These are phyloP conservation scores for Sequoia sempervirens DNA, from an alignment of 75 land plant species.

Conservation along the genomic window DNA sequence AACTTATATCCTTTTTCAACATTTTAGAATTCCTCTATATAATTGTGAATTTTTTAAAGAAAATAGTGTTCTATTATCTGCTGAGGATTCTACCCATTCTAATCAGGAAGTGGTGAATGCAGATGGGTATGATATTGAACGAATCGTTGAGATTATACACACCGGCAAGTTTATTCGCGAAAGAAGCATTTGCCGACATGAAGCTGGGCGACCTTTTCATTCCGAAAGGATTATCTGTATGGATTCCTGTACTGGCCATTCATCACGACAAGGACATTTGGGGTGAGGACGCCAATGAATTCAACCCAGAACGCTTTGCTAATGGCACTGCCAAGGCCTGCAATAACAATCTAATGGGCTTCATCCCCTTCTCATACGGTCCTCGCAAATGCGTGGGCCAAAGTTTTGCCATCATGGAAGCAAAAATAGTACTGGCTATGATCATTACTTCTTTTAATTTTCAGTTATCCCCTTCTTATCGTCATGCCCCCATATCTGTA, in stretches of 20 bases:
- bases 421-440: conserved; percentile 61
- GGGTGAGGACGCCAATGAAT: conserved; percentile 46
- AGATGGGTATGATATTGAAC: conserved; percentile 78
- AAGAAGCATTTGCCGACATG: conserved; percentile 46
- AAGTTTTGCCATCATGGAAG: conserved; percentile 53
- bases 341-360: conserved; percentile 39
- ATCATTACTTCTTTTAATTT: conserved; percentile 39
- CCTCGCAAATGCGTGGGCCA: conserved; percentile 58
- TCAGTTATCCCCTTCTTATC: conserved; percentile 46
- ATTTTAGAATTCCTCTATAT: no score
- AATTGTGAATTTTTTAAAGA: no score
- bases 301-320: conserved; percentile 58
- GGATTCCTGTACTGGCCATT: conserved; percentile 21
- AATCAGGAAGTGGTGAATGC: conserved; percentile 8
- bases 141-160: conserved; percentile 64
- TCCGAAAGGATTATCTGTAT: conserved; percentile 20
- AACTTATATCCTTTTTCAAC: no score
- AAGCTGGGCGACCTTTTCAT: conserved; percentile 30
- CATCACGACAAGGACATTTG: conserved; percentile 35
- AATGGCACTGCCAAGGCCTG: conserved; percentile 40
- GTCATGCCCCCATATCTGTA: conserved; percentile 43
- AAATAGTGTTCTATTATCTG: no score
- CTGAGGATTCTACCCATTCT: no score
- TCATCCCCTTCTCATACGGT: conserved; percentile 63
- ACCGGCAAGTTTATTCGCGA: conserved; percentile 25